Evolutionary conservation across 164 flowering plant genomes (phyloP), one percentile per base, ranked within the genome.

Genomic region (Vitis amurensis): DNA sequence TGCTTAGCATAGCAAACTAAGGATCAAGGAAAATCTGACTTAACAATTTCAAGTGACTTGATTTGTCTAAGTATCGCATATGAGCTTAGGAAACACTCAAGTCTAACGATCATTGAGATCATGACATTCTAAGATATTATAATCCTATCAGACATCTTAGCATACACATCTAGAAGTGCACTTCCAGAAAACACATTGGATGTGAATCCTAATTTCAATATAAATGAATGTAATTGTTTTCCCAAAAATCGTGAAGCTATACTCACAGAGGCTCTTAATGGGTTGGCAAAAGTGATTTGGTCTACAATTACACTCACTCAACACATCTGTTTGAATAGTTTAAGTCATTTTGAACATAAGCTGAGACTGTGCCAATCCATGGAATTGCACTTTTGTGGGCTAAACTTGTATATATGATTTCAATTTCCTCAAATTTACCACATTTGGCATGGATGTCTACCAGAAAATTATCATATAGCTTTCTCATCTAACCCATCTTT

Each of bases 351-450:
- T 88, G 91, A 61, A 88, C 85, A 77, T 83, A 80, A 51, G 80
- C 89, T 9, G 94, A 91, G 62, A 91, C 84, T 81, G 90, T 73
- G 17, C 90, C 86, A n/a, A 97, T 89, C 97, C 97, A 89, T 14
- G 94, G 90, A 37, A 91, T 85, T 1, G 84, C 69, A 70, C 80
- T 84, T 68, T 58, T 73, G 44, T 67, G 63, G 11, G 70, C 73
- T 61, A 83, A 76, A 60, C 63, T 77, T 19, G 16, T 27, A 67
- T 91, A 90, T 68, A 89, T 75, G 64, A 59, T 63, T 72, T 83
- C 66, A 7, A 90, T 90, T 75, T 82, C 86, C 72, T 81, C 79
- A 64, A 87, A 82, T 66, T 68, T 74, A 57, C 83, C 83, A 69
- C 95, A 90, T 81, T 87, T 91, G 11, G 87, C 92, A 77, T 93